Base-by-base conservation (phyloP, 495 filamentous ascomycete species). In the Penicillium herquei region DNA sequence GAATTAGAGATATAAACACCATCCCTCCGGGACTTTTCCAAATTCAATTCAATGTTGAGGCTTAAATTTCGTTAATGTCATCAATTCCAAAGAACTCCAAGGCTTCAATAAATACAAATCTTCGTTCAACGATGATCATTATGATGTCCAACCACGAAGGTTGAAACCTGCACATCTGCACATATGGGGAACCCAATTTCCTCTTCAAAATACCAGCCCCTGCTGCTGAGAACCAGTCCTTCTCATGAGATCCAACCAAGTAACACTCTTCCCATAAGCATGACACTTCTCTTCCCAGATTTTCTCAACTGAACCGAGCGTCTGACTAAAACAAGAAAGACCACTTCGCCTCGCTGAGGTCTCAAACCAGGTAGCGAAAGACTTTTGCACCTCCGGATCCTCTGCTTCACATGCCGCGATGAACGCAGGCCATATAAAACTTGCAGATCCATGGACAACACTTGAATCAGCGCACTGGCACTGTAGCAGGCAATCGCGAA, bases 381-480 rank as follows among this genome's bases (percentile, higher is more conserved):
- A 66, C 3, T 45, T 51, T 41, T 70, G 64, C 18, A 68, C 42
- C 10, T 42, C 48, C 0, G 58, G 47, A 41, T 59, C 61, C 13
- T 66, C 54, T 0, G 67, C 67, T 45, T 70, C 65, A 48, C 67
- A 68, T 0, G 65, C 64, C 5, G 67, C 62, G 37, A 70, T 63
- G 43, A 70, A 68, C 3, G 61, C 65, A n/a, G 62, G 54, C 67
- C 67, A 70, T 6, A 68, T 56, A 30, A 64, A 64, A 0, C 61
- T 55, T 7, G 61, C 58, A 2, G 61, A 64, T 7, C 57, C 57
- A 32, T 64, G 61, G 0, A 64, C 57, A 4, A 61, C 55, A 14
- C 54, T 58, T 0, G 58, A 58, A 30, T 64, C 61, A 9, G 51
- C 47, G n/a, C 59, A 26, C 10, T 65, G 51, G 41, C 52, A 58